Evolutionary conservation across 805 yeast genomes (phyloP).

Genomic region (Candida alai): DNA sequence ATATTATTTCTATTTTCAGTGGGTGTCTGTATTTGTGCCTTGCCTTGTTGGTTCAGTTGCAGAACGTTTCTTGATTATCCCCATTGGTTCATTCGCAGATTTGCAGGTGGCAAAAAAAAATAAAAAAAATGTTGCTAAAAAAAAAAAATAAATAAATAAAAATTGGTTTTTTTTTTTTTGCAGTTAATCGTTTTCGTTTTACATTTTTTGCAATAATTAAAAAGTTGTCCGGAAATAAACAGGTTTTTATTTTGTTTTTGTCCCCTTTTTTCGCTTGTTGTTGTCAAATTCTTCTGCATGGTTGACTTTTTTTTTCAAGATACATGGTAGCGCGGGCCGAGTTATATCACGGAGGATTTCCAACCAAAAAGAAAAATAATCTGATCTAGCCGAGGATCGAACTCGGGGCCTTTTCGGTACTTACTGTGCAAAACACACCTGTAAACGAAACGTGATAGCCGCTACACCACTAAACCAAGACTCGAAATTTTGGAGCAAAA

Average conservation of each 20-base stretch:
- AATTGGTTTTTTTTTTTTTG: slow-evolving; percentile 1
- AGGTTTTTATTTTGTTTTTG: too few species aligned
- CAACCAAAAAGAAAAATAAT: slow-evolving; percentile 5
- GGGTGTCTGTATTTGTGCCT: neutral
- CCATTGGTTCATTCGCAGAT: too few species aligned
- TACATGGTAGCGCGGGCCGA: neutral
- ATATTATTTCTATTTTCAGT: too few species aligned
- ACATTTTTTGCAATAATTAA: slow-evolving; percentile 4
- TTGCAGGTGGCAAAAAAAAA: neutral
- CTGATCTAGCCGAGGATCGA: slow-evolving; percentile 38
- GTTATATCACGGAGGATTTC: neutral
- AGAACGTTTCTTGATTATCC: neutral
- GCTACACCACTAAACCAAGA: slow-evolving; percentile 38
- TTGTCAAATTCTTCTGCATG: neutral
- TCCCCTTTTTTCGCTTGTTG: too few species aligned
- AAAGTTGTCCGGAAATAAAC: slow-evolving; percentile 2
- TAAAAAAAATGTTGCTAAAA: slow-evolving; percentile 4
- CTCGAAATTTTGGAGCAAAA: neutral
- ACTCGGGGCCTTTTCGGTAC: slow-evolving; percentile 43
- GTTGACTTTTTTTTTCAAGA: neutral
- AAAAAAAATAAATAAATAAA: neutral
- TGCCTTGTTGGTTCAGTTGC: neutral
- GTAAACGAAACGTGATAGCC: slow-evolving; percentile 44
- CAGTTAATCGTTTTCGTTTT: slow-evolving; percentile 2
- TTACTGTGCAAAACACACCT: slow-evolving; percentile 26